phyloP scores from a whole-genome alignment of 257 asterid genomes.

The Nicotiana knightiana region DNA sequence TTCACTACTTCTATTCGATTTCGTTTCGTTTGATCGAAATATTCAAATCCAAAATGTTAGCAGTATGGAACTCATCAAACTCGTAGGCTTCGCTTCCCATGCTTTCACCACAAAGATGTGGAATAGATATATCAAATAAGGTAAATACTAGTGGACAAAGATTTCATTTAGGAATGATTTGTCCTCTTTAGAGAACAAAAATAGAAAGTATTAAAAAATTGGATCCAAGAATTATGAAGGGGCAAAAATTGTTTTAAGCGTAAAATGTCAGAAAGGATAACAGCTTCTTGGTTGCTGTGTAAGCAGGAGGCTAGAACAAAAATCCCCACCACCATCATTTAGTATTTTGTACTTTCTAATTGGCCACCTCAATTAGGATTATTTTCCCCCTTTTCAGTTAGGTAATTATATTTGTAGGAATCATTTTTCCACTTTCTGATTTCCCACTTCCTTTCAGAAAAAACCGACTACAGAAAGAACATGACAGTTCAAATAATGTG shows the following conservation, averaged over 20 bases:
- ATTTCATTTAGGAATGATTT: not conserved
- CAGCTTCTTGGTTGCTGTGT: not conserved
- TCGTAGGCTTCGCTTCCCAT: not conserved
- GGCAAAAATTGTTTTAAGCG: not conserved
- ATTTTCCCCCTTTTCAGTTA: not conserved
- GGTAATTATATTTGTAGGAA: too few relatives aligned
- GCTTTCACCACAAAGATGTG: not conserved
- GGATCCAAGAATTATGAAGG: not conserved
- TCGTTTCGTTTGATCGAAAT: too few relatives aligned
- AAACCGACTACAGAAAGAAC: not conserved
- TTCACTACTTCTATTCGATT: too few relatives aligned
- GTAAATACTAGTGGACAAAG: not conserved
- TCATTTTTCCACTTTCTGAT: not conserved
- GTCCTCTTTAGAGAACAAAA: not conserved
- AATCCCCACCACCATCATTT: not conserved
- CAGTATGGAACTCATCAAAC: not conserved
- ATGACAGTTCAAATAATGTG: not conserved
- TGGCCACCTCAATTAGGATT: not conserved
- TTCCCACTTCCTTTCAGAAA: not conserved
- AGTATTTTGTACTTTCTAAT: not conserved
- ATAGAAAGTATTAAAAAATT: not conserved
- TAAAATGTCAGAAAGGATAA: not conserved
- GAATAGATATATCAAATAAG: not conserved
- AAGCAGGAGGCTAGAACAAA: not conserved
- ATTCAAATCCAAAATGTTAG: not conserved